These are phyloP conservation scores for Phytophthora megakarya DNA, from an alignment of 352 stramenopile genomes.

Conservation along the genomic window DNA sequence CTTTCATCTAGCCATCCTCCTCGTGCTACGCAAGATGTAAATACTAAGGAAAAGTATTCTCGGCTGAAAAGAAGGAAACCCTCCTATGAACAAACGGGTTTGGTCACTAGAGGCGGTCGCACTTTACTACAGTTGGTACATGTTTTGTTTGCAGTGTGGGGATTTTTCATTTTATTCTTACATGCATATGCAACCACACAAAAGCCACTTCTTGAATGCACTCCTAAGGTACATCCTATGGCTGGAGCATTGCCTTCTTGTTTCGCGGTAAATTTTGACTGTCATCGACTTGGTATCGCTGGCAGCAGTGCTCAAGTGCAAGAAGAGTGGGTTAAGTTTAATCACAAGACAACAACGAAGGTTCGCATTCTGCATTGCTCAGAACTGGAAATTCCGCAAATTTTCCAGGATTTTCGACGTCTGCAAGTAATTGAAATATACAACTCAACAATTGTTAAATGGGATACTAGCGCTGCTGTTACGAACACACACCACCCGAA, in stretches of 20 bases:
- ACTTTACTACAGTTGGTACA: neutral
- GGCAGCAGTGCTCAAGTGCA: neutral
- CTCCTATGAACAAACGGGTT: neutral
- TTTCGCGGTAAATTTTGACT: neutral
- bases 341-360: neutral
- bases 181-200: neutral
- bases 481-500: neutral
- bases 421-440: neutral
- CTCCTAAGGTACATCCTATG: neutral
- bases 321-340: neutral
- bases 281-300: neutral
- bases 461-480: neutral
- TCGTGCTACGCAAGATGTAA: too few species aligned
- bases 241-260: neutral
- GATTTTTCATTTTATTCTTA: neutral
- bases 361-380: neutral
- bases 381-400: neutral
- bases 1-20: too few species aligned
- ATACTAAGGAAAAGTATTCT: too few species aligned
- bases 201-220: neutral
- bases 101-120: neutral
- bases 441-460: slow-evolving; percentile 1
- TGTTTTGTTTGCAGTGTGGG: neutral
- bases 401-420: neutral
- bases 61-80: too few species aligned